Evolutionary conservation across 2,329 filamentous ascomycete species (phyloP), one percentile per base, ranked within the genome.

Genomic region (Epichloe bromicola): DNA sequence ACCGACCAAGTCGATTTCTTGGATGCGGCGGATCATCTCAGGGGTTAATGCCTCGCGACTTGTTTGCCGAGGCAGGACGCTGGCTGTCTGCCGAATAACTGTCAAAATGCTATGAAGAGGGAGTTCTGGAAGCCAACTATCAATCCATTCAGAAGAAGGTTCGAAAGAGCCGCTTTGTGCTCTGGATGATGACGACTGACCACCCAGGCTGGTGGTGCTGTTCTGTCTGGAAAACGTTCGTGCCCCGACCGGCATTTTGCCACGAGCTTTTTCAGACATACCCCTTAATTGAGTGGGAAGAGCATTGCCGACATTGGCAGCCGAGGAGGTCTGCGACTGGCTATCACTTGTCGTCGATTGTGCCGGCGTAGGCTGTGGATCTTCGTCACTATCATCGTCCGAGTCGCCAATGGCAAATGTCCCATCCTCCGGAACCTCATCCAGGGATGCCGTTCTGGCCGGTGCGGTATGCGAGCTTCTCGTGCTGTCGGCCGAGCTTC

Each of bases 201-300:
- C 82, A 52, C 75, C 79, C 37, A 96, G 74, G 60, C 88, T 95
- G 1, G 86, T 86, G 30, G 83, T 87, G 65, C 89, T 94, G 62
- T 93, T 95, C 62, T 95, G 89, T 17, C 91, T 77, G 1, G 90
- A 95, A 64, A 96, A 95, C 2, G 79, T 79, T n/a, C 80, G 78
- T 47, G 84, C 75, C 1, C 87, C 86, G 12, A 86, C 88, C 30
- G 91, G 93, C 82, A 95, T 88, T 67, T 98, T 98, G 7, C 93
- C 93, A 47, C 93, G 77, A 15, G 93, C 93, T 66, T 97, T 98
- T 67, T 97, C 93, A 19, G 91, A 96, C 87, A 97, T 95, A 50
- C 89, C 89, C 52, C 88, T 80, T 33, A 95, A 66, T 63, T 96
- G 90, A 19, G 82, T 75, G 14, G 88, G 89, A 10, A 95, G 80